These are phyloP conservation scores for Cryptococcus sp. DNA, from an alignment of 1,284 basidiomycete genomes.

Conservation along the genomic window DNA sequence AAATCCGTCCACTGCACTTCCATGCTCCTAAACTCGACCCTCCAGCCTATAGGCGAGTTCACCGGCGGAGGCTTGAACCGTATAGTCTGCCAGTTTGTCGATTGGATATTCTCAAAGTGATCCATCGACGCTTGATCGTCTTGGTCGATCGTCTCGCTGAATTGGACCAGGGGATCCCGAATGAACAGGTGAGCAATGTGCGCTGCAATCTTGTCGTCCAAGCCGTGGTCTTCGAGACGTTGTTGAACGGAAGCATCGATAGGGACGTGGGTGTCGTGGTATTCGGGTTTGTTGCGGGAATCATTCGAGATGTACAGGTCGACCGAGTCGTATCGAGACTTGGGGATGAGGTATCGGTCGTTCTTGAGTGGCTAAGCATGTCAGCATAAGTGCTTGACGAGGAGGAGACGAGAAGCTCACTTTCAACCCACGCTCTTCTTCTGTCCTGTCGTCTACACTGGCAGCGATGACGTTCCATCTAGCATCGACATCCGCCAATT, in stretches of 20 bases:
- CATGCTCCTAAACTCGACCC: slow-evolving; percentile 98
- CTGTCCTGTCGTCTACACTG: slow-evolving; percentile 92
- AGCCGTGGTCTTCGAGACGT: slow-evolving; percentile 65
- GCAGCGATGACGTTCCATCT: slow-evolving; percentile 98
- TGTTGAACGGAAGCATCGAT: slow-evolving; percentile 69
- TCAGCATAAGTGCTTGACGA: not conserved
- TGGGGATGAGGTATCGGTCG: slow-evolving; percentile 73
- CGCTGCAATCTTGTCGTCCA: slow-evolving; percentile 80
- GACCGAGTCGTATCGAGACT: slow-evolving; percentile 95
- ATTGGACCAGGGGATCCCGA: slow-evolving; percentile 92
- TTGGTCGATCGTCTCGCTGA: slow-evolving; percentile 88
- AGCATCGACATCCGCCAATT: slow-evolving; percentile 92
- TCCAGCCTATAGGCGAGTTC: slow-evolving; percentile 89
- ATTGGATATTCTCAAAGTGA: slow-evolving; percentile 99
- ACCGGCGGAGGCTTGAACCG: slow-evolving; percentile 97
- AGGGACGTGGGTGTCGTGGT: slow-evolving; percentile 83
- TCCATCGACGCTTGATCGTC: slow-evolving; percentile 83
- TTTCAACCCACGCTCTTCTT: slow-evolving; percentile 85
- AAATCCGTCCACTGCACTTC: slow-evolving; percentile 99
- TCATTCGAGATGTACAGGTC: slow-evolving; percentile 87
- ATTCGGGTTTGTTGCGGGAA: slow-evolving; percentile 80
- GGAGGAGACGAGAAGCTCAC: slow-evolving; percentile 44
- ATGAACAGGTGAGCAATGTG: slow-evolving; percentile 96
- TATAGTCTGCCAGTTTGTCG: slow-evolving; percentile 99
- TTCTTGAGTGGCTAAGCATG: slow-evolving; percentile 65